phyloP scores from a whole-genome alignment of 2,329 filamentous ascomycete genomes.

The Venturia nashicola region DNA sequence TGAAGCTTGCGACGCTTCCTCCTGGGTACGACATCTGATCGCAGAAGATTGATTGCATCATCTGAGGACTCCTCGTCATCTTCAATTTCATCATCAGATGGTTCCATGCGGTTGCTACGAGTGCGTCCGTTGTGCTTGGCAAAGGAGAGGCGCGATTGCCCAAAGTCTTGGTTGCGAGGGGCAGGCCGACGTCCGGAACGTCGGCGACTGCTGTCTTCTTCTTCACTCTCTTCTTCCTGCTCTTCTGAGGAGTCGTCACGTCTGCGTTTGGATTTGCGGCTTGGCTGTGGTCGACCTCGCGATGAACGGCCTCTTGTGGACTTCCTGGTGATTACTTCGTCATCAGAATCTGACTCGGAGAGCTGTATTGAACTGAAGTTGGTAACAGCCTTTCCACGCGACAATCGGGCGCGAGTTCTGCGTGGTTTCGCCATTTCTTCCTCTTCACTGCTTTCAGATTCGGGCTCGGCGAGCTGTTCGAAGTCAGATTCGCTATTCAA shows the following conservation, averaged over 20 bases:
- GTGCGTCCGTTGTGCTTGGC: slow-evolving; percentile 1
- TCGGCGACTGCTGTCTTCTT: background rate
- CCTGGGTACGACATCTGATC: slow-evolving; percentile 28
- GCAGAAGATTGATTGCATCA: slow-evolving; percentile 14
- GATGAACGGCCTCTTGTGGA: background rate
- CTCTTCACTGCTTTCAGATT: slow-evolving; percentile 3
- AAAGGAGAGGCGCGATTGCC: background rate
- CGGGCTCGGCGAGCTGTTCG: background rate
- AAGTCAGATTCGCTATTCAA: slow-evolving; percentile 3
- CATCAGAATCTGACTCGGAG: background rate
- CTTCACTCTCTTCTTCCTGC: background rate
- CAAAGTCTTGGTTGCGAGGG: background rate
- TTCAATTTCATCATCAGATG: background rate
- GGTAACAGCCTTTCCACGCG: background rate
- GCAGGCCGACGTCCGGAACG: background rate
- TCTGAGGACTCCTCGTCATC: background rate
- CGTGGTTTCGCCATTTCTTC: background rate
- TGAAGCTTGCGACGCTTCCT: slow-evolving; percentile 20
- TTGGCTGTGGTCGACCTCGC: background rate
- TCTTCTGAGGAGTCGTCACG: background rate
- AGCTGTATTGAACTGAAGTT: slow-evolving; percentile 3
- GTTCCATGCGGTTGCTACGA: background rate
- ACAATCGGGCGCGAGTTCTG: background rate
- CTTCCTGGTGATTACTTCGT: background rate
- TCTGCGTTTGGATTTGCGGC: background rate